Evolutionary conservation across 1,284 basidiomycete genomes (phyloP).

Genomic region (Moniliella sp.): DNA sequence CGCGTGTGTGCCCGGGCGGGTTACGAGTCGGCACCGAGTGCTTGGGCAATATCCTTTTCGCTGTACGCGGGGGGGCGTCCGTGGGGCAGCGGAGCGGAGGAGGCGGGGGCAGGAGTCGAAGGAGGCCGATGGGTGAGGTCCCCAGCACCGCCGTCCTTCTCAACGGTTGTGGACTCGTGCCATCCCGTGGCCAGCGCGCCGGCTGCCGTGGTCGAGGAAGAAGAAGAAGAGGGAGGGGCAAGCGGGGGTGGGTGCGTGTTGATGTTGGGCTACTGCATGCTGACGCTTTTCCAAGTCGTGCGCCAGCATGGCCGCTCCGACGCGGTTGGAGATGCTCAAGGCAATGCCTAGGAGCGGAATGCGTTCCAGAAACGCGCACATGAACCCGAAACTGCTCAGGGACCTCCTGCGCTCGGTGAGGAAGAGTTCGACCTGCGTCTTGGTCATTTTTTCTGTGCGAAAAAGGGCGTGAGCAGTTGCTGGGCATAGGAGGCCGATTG

Average conservation of each 20-base stretch:
- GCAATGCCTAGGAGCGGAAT: conserved; percentile 24
- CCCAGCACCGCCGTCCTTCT: no score
- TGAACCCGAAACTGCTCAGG: conserved; percentile 23
- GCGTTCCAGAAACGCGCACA: conserved; percentile 19
- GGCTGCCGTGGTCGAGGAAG: no score
- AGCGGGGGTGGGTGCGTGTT: no score
- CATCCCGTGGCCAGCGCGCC: conserved; percentile 4
- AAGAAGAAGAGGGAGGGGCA: no score
- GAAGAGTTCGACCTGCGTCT: conserved; percentile 21
- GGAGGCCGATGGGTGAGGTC: no score
- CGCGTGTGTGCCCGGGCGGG: no score
- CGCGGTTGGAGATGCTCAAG: conserved; percentile 26
- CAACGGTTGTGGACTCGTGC: neutral
- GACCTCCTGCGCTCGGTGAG: conserved; percentile 20
- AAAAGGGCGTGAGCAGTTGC: conserved; percentile 13
- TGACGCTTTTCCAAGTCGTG: conserved; percentile 32
- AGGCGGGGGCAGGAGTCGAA: no score
- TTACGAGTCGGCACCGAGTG: no score
- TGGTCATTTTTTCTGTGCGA: conserved; percentile 27
- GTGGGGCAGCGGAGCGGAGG: no score
- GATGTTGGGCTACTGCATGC: no score
- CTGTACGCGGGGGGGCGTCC: no score
- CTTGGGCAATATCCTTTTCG: no score
- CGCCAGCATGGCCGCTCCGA: conserved; percentile 29
- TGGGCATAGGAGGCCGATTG: conserved; percentile 14